Percentiles rank a stretch among this genome's conserved stretches.
These are phyloP conservation scores for Auricularia sp. DNA, from an alignment of 768 basidiomycete species.

Conservation along the genomic window DNA sequence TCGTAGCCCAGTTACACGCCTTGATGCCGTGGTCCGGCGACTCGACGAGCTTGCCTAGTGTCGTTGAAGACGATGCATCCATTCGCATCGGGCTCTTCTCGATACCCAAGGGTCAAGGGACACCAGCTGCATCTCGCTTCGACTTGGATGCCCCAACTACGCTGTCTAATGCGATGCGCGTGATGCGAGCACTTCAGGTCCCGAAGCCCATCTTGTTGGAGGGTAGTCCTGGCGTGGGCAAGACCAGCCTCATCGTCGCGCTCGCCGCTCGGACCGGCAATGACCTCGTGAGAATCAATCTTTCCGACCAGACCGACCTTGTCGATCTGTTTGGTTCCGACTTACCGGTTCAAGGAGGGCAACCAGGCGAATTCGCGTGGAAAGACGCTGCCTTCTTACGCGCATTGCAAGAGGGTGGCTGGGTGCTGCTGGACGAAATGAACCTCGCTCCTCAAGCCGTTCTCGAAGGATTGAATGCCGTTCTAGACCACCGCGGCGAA, in stretches of 20 bases:
- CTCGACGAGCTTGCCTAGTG: constrained; percentile 17
- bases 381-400: constrained; percentile 92
- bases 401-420: constrained; percentile 89
- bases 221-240: constrained; percentile 96
- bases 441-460: constrained; percentile 95
- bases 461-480: constrained; percentile 92
- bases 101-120: constrained; percentile 46
- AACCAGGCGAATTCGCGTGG: constrained; percentile 91
- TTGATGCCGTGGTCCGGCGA: constrained; percentile 40
- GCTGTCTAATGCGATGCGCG: constrained; percentile 74
- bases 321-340: constrained; percentile 95
- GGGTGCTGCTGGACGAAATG: constrained; percentile 99
- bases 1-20: constrained; percentile 40
- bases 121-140: constrained; percentile 38
- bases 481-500: constrained; percentile 89
- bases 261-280: constrained; percentile 74
- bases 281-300: constrained; percentile 81
- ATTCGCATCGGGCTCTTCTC: constrained; percentile 67
- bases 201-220: constrained; percentile 88
- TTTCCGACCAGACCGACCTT: constrained; percentile 96
- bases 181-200: constrained; percentile 83
- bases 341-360: constrained; percentile 85
- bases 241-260: constrained; percentile 86
- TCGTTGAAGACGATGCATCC: constrained; percentile 20
- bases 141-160: constrained; percentile 86